Base-by-base conservation (phyloP, 2,329 filamentous ascomycete genomes). In the Plenodomus biglobosus region DNA sequence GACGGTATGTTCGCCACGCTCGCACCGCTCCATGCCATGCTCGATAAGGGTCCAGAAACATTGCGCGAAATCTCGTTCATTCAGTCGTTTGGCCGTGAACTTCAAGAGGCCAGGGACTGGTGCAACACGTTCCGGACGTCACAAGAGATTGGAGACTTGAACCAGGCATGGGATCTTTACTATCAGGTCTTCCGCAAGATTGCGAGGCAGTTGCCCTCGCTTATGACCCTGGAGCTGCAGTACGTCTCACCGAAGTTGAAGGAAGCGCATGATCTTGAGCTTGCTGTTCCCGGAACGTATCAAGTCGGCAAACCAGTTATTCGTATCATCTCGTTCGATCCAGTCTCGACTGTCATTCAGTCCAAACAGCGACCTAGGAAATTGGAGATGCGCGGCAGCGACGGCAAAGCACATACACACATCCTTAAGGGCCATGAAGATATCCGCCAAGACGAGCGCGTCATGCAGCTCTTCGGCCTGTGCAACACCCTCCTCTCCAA, bases 161-260 rank as follows among this genome's bases (percentile, higher is more conserved):
- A 97, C 67, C 91, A 96, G 73, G 94, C 94, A 6, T 99, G 94
- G 94, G 95, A 99, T 73, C 82, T 99, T 13, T 99, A 99, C 74
- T 99, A 99, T 73, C 91, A 95, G 58, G 94, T 97, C 1, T 99
- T 99, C 84, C 85, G 92, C 52, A 89, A 95, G 68, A 97, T 99
- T 68, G 88, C 88, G 40, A 84, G 92, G 53, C 95, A 99, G 73
- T 76, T 99, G 40, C 92, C 91, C 3, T 94, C 97, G 64, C 82
- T 99, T 57, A 95, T 91, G 61, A 90, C 86, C 44, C 81, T 99
- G 36, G 95, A 99, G 73, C 79, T 99, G 61, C 90, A 95, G 55
- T 99, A 99, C 71, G 95, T 96, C 62, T 99, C 92, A 16, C 95
- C 95, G 2, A 94, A 92, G 69, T 81, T 99, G 38, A 87, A 96